Evolutionary conservation across 108 stramenopile genomes (phyloP), one percentile per base, ranked within the genome.

Genomic region (Nitzschia sp.): DNA sequence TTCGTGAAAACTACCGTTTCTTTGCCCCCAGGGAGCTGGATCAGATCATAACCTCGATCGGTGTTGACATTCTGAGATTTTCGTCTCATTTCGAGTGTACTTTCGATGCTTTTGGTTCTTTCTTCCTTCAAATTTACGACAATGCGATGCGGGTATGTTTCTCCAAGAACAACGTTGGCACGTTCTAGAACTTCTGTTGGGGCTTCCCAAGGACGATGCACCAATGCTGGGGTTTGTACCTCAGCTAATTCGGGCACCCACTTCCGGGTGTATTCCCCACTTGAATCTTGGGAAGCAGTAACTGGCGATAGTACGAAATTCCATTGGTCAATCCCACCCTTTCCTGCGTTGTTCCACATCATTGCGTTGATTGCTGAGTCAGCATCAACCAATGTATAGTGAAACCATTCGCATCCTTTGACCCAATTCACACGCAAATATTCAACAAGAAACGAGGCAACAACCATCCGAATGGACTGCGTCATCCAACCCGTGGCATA

Each of bases 401-500:
- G 78, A 53, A 83, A 83, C 78, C 78, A 83, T 58, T 76, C 75
- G 57, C 56, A 63, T 25, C 82, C 82, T 53, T 67, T 71, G 1
- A 46, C 60, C 82, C 82, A 83, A 55, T 79, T 64, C 45, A 79
- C 71, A 23, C 75, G 53, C 17, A 79, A 60, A 63, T 76, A 76
- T 53, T 83, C 82, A 25, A 64, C 62, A 11, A 83, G 58, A 44
- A 79, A 79, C 2, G 75, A 76, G 21, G 82, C 82, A 17, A 66
- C 72, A 21, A 79, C 71, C 77, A 79, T 78, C 13, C 82, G 72
- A 16, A 83, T 45, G 47, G 48, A 61, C 34, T 79, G 78, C 22
- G 78, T 79, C 92, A 94, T 92, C 79, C 84, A 96, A 6, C 95
- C 95, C 15, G 88, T 92, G 19, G 67, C 71, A 22, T 65, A 71